Evolutionary conservation across 2,329 filamentous ascomycete species (phyloP).

Genomic region (Dothideomycetes sp.): DNA sequence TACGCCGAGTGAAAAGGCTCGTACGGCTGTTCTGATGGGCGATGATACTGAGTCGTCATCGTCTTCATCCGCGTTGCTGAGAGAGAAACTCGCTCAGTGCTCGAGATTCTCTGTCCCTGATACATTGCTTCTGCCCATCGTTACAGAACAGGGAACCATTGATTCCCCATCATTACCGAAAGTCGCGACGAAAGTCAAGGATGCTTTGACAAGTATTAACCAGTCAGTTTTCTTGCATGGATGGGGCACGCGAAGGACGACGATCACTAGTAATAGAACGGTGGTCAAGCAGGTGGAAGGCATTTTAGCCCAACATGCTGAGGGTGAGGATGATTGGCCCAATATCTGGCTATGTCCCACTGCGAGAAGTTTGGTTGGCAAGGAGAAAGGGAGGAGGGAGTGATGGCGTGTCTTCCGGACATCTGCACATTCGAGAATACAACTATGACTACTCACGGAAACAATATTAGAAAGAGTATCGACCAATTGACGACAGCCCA

Average conservation of each 20-base stretch:
- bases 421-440: no score
- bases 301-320: conserved; percentile 45
- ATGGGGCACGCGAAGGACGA: conserved; percentile 55
- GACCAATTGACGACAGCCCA: no score
- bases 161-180: conserved; percentile 35
- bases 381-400: conserved; percentile 40
- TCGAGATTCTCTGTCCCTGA: conserved; percentile 39
- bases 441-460: no score
- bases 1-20: conserved; percentile 49
- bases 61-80: not conserved
- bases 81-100: not conserved
- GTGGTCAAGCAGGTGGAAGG: conserved; percentile 57
- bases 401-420: no score
- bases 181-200: conserved; percentile 35
- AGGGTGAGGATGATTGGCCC: conserved; percentile 45
- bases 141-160: conserved; percentile 10
- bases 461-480: no score
- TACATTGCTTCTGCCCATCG: conserved; percentile 53
- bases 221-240: conserved; percentile 64
- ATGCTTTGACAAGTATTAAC: conserved; percentile 52
- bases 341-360: conserved; percentile 57
- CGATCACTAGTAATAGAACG: conserved; percentile 61
- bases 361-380: conserved; percentile 57
- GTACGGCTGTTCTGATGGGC: conserved; percentile 51
- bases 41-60: conserved; percentile 27